A percentile compares a stretch with the other conserved stretches of the same genome.
These are phyloP conservation scores for Monilinia polystroma DNA, from an alignment of 2,329 filamentous ascomycete genomes.

Conservation along the genomic window DNA sequence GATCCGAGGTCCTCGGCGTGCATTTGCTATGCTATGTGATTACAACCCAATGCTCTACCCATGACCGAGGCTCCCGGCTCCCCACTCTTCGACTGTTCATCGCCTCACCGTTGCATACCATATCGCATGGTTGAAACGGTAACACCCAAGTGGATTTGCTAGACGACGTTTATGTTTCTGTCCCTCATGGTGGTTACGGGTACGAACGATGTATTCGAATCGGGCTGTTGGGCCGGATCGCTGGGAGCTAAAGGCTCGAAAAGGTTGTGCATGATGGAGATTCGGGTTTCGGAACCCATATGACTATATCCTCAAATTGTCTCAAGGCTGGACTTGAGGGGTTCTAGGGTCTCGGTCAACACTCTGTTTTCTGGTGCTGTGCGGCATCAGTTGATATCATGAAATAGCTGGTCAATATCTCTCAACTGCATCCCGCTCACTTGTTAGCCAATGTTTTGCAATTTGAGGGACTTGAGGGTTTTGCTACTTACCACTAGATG, in stretches of 20 bases:
- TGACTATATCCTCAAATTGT: neutral
- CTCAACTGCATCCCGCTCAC: no score
- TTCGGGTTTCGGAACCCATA: neutral
- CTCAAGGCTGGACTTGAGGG: neutral
- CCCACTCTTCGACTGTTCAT: neutral
- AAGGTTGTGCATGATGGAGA: neutral
- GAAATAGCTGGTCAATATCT: no score
- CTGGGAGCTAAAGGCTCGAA: neutral
- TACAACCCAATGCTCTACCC: neutral
- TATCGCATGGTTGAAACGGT: neutral
- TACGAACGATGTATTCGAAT: neutral
- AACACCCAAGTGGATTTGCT: slow-evolving; percentile 2
- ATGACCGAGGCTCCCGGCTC: slow-evolving; percentile 16
- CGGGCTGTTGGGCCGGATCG: neutral
- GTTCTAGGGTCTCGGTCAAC: no score
- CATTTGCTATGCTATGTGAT: neutral
- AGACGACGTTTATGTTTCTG: neutral
- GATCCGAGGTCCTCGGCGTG: slow-evolving; percentile 14
- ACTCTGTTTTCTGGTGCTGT: no score
- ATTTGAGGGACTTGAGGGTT: no score
- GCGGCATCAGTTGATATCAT: no score
- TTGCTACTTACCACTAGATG: no score
- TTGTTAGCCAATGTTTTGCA: no score
- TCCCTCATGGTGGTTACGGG: neutral
- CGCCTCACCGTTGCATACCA: neutral